Base-by-base conservation (phyloP, 495 filamentous ascomycete genomes). In the Hypomontagnella monticulosa region DNA sequence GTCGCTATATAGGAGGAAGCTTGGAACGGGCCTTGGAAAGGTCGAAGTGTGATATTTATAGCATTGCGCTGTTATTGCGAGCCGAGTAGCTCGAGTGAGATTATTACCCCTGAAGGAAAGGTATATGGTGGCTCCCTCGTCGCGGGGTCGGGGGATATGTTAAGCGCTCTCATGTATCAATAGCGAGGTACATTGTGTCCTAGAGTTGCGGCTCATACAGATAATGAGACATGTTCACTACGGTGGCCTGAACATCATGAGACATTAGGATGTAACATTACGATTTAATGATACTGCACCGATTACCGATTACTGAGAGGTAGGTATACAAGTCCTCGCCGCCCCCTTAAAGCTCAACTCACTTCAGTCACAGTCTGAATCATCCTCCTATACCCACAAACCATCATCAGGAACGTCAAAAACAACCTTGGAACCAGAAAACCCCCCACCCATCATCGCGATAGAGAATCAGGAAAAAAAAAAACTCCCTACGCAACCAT, bases 201-300 rank as follows among this genome's bases (percentile, higher is more conserved):
- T 3, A 27, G 23, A 27, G 23, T 6, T 27, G 6, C 23, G 12
- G 7, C 15, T 16, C 19, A 19, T 19, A 4, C 7, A 57, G 12
- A 44, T 57, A 47, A 57, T 37, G 20, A 47, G 33, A 57, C 12
- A 59, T 33, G 32, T 50, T 37, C 33, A 58, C 44, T 18, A 20
- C 19, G 34, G 36, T 30, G 20, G 40, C 30, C 20, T 40, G 23
- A 27, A 27, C 23, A 2, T 6, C 23, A 3, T 6, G 23, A 27
- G 23, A 27, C 32, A 52, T 7, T 38, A 15, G 15, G 8, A 47
- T 8, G 18, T 47, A 61, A n/a, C 9, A 41, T 54, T 60, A 55
- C 42, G 18, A 41, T 55, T 66, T 66, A 60, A 50, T 12, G 15
- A 66, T 67, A 57, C 46, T n/a, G 47, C 43, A 53, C 58, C 10